A percentile compares a stretch with the other conserved stretches of the same genome.
Evolutionary conservation across 257 asterid genomes (phyloP).

Genomic region (Fraxinus anomala): DNA sequence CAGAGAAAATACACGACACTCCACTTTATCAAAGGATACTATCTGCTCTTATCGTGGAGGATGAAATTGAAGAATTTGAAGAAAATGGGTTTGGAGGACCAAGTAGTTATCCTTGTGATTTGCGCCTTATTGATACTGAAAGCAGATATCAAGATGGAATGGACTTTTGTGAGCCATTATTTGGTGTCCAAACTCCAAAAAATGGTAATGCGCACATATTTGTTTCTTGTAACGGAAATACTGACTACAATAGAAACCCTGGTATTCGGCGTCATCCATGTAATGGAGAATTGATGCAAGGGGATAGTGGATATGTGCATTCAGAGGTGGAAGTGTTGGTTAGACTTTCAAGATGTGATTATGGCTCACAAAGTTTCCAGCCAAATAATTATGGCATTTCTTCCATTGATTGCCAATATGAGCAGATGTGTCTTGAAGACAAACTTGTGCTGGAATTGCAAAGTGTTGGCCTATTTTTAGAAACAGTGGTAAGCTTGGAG

Average conservation of each 20-base stretch:
- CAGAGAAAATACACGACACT: conserved; percentile 46
- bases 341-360: conserved; percentile 57
- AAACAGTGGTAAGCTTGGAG: conserved; percentile 73
- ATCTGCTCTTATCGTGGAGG: conserved; percentile 84
- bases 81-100: conserved; percentile 64
- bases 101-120: conserved; percentile 47
- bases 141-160: conserved; percentile 46
- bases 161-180: conserved; percentile 51
- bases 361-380: conserved; percentile 48
- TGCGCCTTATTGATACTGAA: conserved; percentile 43
- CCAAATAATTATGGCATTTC: conserved; percentile 40
- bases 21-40: conserved; percentile 90
- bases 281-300: conserved; percentile 53
- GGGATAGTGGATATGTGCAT: conserved; percentile 57
- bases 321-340: conserved; percentile 68
- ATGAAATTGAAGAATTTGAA: conserved; percentile 74
- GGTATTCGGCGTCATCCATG: conserved; percentile 29
- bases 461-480: conserved; percentile 73
- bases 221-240: conserved; percentile 58
- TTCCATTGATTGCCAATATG: conserved; percentile 62
- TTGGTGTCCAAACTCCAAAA: conserved; percentile 54
- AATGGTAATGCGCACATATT: conserved; percentile 50
- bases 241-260: conserved; percentile 38
- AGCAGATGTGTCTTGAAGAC: conserved; percentile 70
- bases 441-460: conserved; percentile 75